Percentiles rank a stretch among this genome's conserved stretches.
phyloP scores from a whole-genome alignment of 768 basidiomycete species.

The Panellus pusillus region DNA sequence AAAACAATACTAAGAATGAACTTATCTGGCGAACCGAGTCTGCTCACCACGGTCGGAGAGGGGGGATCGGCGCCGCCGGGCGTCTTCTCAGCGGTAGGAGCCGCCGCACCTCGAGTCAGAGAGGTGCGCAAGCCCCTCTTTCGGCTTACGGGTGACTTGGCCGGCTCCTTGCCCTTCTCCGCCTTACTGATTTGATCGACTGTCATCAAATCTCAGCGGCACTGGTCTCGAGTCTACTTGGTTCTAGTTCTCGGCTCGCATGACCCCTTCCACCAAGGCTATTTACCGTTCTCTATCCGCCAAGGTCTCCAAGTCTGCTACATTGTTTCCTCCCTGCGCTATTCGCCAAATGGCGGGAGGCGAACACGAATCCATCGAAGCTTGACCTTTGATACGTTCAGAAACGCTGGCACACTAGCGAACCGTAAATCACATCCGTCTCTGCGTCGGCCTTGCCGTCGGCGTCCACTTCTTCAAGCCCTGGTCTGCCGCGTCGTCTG shows the following conservation, averaged over 20 bases:
- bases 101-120: too few relatives aligned
- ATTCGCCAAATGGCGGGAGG: slow-evolving; percentile 80
- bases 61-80: too few relatives aligned
- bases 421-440: slow-evolving; percentile 60
- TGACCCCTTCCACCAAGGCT: slow-evolving; percentile 81
- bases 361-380: slow-evolving; percentile 80
- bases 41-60: too few relatives aligned
- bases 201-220: too few relatives aligned
- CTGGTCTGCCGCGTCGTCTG: slow-evolving; percentile 26
- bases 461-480: slow-evolving; percentile 34
- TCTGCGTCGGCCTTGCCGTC: slow-evolving; percentile 39
- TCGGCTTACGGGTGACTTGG: too few relatives aligned
- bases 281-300: slow-evolving; percentile 91
- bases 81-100: too few relatives aligned
- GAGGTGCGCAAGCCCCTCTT: too few relatives aligned
- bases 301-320: slow-evolving; percentile 89
- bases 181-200: too few relatives aligned
- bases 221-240: too few relatives aligned
- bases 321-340: slow-evolving; percentile 93
- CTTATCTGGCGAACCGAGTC: too few relatives aligned
- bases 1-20: too few relatives aligned
- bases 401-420: slow-evolving; percentile 48
- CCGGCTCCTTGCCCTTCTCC: too few relatives aligned
- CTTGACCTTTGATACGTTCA: slow-evolving; percentile 74
- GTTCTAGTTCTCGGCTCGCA: slow-evolving; percentile 66